Base-by-base conservation (phyloP, 225 moss, liverwort and hornwort species). In the Polytrichum commune region DNA sequence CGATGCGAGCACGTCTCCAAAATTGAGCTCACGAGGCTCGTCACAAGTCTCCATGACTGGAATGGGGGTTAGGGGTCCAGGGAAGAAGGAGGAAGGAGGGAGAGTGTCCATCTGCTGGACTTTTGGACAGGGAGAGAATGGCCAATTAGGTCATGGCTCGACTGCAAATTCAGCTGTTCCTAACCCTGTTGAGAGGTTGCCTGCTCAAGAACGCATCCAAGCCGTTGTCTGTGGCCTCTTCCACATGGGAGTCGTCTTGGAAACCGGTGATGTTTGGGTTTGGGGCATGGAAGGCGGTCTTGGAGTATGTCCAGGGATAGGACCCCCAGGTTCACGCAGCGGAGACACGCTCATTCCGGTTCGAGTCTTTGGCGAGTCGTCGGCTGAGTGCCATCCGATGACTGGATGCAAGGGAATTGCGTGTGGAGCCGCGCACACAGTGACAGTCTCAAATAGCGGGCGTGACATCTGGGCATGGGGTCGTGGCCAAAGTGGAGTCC, bases 251-350 rank as follows among this genome's bases (percentile, higher is more conserved):
- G 86, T 84, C 65, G 89, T 86, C 55, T 75, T 53, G 23, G 83
- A 86, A 19, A 77, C 77, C 1, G 86, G 89, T 19, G 85, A 86
- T 75, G 83, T 89, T 13, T 89, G 89, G 89, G 89, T 86, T 68
- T 89, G 89, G 89, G 89, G 89, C 29, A 89, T 89, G 89, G 89
- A 89, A 72, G 89, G 89, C 8, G 89, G 89, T 35, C 83, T 86
- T 25, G 89, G 89, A 65, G 73, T 83, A 32, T 89, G 89, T 64
- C 89, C 89, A 0, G 89, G 89, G n/a, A 86, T 89, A 1, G 89
- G 89, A 54, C 83, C 86, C 25, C 83, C 85, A 27, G 89, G 83
- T 19, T 81, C 84, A 38, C 84, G 75, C 72, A 88, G 63, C n/a
- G 89, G 89, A 8, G 89, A 89, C 53, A 78, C 89, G 5, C 73